Conservation (phyloP, 1,139 yeast genomes). For the Blastobotrys buckinghamii region DNA sequence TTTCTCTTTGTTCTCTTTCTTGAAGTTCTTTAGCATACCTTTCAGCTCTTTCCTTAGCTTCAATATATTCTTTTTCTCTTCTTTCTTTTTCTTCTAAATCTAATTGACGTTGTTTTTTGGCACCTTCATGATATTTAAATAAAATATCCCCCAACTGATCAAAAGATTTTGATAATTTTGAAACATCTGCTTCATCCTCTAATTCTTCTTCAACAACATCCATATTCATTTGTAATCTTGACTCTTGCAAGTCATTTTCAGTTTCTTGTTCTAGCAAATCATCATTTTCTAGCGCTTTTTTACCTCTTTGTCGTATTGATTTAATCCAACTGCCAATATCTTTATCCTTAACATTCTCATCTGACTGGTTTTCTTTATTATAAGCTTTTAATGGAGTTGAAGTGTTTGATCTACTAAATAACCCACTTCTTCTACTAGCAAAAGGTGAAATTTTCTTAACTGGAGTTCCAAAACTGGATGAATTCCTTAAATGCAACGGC, state of each 20-base stretch:
- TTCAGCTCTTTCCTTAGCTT: neutral
- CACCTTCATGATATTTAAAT: conserved; percentile 16
- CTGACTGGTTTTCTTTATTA: neutral
- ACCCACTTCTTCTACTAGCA: conserved; percentile 6
- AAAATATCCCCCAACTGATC: conserved; percentile 36
- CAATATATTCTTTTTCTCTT: neutral
- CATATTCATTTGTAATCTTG: conserved; percentile 34
- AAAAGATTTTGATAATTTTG: conserved; percentile 31
- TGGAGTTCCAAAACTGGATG: neutral
- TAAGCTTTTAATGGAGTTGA: neutral
- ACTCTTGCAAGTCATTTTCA: conserved; percentile 37
- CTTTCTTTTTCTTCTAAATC: neutral
- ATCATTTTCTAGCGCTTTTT: conserved; percentile 24
- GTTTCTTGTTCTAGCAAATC: conserved; percentile 33
- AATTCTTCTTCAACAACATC: too few species aligned
- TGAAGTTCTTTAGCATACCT: too few species aligned
- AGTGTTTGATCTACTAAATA: neutral
- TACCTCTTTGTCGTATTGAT: conserved; percentile 41
- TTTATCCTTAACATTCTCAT: neutral
- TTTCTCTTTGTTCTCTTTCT: conserved; percentile 1
- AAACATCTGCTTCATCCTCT: conserved; percentile 6
- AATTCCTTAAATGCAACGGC: conserved; percentile 9
- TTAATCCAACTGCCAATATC: conserved; percentile 51
- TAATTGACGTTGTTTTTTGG: conserved; percentile 8
- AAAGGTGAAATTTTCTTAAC: conserved; percentile 9